These are phyloP conservation scores for Leucosporidium creatinivorum DNA, from an alignment of 768 basidiomycete species.

Conservation along the genomic window DNA sequence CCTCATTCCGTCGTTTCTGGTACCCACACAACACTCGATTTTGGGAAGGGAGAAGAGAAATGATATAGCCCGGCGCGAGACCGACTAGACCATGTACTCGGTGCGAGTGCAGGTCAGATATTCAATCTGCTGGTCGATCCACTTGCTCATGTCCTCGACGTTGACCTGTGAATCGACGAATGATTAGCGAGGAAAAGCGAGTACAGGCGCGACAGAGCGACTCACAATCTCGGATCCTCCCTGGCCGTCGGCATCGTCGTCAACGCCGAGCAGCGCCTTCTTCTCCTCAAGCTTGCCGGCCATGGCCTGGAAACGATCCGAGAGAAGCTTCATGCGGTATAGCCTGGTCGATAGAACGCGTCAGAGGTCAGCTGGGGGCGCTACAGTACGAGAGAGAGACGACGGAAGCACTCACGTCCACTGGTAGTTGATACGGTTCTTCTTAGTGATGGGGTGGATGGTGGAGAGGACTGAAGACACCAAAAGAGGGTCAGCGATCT, in stretches of 20 bases:
- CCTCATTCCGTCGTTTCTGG: no score
- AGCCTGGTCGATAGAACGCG: constrained; percentile 2
- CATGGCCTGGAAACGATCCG: constrained; percentile 12
- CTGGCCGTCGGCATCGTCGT: neutral
- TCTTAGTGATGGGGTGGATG: constrained; percentile 17
- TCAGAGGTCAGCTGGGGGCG: no score
- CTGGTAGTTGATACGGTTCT: constrained; percentile 21
- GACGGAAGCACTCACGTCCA: neutral
- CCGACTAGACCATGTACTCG: neutral
- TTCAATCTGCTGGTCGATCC: constrained; percentile 10
- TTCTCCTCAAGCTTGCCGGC: constrained; percentile 6
- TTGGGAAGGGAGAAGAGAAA: no score
- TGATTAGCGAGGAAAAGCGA: no score
- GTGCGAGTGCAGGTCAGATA: constrained; percentile 1
- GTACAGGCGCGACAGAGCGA: neutral
- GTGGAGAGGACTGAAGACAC: constrained; percentile 8
- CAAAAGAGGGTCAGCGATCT: no score
- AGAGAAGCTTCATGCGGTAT: constrained; percentile 20
- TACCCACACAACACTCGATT: no score
- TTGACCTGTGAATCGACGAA: constrained; percentile 2
- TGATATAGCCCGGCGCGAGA: neutral
- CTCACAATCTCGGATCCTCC: constrained; percentile 5
- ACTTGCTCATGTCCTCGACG: constrained; percentile 6
- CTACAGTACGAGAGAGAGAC: neutral
- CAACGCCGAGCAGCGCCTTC: constrained; percentile 7